Evolutionary conservation across 768 basidiomycete species (phyloP).

Genomic region (Coprinellus micaceus): DNA sequence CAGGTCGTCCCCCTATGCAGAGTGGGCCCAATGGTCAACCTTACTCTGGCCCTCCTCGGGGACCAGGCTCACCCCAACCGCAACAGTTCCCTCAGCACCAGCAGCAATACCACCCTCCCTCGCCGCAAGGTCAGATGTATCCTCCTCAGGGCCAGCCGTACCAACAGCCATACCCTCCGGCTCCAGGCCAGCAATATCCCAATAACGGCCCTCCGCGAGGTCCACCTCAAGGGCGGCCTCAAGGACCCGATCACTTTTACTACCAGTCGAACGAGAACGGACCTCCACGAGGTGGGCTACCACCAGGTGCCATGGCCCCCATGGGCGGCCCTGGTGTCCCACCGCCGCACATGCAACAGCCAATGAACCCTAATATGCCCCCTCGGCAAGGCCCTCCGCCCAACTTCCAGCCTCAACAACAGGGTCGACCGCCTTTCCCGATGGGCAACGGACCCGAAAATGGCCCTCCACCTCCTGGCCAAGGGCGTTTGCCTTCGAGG

Average conservation of each 20-base stretch:
- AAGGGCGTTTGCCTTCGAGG: conserved; percentile 50
- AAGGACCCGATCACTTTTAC: conserved; percentile 34
- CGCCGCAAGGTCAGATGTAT: neutral
- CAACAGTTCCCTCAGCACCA: conserved; percentile 18
- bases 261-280: conserved; percentile 25
- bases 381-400: conserved; percentile 23
- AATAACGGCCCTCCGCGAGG: conserved; percentile 16
- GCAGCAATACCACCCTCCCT: conserved; percentile 22
- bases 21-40: conserved; percentile 26
- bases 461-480: conserved; percentile 18
- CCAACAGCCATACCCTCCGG: conserved; percentile 7
- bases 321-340: conserved; percentile 21
- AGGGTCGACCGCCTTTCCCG: conserved; percentile 32
- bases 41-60: conserved; percentile 22
- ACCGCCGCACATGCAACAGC: conserved; percentile 9
- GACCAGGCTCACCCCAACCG: conserved; percentile 11
- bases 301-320: conserved; percentile 65
- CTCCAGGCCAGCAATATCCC: conserved; percentile 10
- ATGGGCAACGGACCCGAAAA: conserved; percentile 26
- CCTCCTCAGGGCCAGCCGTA: conserved; percentile 3
- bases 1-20: conserved; percentile 16
- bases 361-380: conserved; percentile 14
- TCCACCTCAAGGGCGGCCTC: conserved; percentile 27
- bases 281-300: conserved; percentile 39
- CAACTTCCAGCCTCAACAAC: conserved; percentile 24